Evolutionary conservation across 106 monocot species (phyloP).

Genomic region (Dioscorea alata): DNA sequence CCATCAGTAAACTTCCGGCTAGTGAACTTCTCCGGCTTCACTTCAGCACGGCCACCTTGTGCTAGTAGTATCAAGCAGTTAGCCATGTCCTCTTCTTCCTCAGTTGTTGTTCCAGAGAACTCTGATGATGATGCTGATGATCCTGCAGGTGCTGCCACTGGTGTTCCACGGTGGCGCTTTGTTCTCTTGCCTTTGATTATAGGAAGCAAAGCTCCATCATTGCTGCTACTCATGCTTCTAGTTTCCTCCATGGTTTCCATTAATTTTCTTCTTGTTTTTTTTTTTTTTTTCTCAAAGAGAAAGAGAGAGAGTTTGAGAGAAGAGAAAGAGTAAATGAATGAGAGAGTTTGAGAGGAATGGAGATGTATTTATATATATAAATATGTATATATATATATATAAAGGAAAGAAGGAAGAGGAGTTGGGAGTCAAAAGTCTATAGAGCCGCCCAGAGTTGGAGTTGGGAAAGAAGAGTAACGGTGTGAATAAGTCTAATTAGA

Average conservation of each 20-base stretch:
- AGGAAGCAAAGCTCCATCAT: background rate
- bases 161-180: slow-evolving; percentile 9
- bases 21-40: slow-evolving; percentile 12
- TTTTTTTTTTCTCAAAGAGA: background rate
- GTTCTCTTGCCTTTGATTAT: slow-evolving; percentile 37
- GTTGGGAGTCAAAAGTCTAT: background rate
- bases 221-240: background rate
- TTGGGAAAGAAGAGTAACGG: background rate
- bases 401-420: background rate
- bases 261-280: background rate
- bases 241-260: slow-evolving; percentile 11
- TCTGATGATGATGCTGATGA: slow-evolving; percentile 23
- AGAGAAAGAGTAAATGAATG: background rate
- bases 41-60: slow-evolving; percentile 13
- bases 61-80: slow-evolving; percentile 72
- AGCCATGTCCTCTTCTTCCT: slow-evolving; percentile 70
- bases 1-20: slow-evolving; percentile 27
- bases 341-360: background rate
- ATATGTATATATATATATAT: no score
- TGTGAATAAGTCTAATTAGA: slow-evolving; percentile 23
- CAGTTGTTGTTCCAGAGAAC: slow-evolving; percentile 17
- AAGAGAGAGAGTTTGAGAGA: background rate
- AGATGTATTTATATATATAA: background rate
- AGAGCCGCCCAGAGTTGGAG: slow-evolving; percentile 13
- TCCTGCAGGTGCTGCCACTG: background rate